Conservation (phyloP, 257 asterid species). For the Solanum chmielewskii region DNA sequence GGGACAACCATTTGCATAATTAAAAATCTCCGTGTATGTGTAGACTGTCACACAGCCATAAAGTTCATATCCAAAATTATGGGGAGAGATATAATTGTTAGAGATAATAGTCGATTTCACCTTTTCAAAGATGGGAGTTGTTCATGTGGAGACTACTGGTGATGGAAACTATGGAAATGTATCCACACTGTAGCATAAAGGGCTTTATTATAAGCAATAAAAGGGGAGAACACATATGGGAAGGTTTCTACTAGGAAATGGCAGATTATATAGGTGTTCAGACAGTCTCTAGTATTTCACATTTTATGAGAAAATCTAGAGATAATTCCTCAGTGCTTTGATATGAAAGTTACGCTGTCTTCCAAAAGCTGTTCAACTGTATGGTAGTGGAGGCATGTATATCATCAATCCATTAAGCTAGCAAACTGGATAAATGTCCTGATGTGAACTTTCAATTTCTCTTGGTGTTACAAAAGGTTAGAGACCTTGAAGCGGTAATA, state of each 20-base stretch:
- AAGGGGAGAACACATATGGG: neutral
- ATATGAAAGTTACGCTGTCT: neutral
- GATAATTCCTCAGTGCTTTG: neutral
- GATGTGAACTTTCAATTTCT: neutral
- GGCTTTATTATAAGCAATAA: neutral
- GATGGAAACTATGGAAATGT: neutral
- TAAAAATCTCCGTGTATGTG: constrained; percentile 59
- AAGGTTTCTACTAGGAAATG: neutral
- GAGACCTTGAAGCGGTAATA: neutral
- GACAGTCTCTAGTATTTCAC: neutral
- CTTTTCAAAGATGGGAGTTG: constrained; percentile 52
- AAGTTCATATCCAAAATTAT: constrained; percentile 45
- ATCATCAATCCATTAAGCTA: neutral
- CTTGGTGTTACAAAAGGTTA: neutral
- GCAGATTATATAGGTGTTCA: neutral
- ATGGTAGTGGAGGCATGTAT: neutral
- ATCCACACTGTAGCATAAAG: neutral
- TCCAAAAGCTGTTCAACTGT: neutral
- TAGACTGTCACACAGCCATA: constrained; percentile 56
- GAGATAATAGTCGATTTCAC: constrained; percentile 46
- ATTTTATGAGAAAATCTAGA: neutral
- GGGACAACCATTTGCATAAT: constrained; percentile 46
- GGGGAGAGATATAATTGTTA: constrained; percentile 44
- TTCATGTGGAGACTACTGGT: constrained; percentile 66
- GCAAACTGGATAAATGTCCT: neutral